Evolutionary conservation across 2,329 filamentous ascomycete genomes (phyloP), one percentile per base, ranked within the genome.

Genomic region (Coniochaeta prunicola): DNA sequence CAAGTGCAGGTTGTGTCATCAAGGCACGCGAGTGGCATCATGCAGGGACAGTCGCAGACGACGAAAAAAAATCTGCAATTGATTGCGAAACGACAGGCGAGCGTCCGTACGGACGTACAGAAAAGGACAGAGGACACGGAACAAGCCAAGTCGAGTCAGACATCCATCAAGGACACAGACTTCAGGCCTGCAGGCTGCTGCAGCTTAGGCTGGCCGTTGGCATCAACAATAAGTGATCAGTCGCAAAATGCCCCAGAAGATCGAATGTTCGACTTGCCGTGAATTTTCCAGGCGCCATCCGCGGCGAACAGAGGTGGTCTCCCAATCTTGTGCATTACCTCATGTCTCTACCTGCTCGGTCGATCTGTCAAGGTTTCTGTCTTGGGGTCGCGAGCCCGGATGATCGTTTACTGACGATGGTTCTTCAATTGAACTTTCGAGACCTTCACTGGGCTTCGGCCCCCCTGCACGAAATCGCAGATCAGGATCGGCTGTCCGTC

Each of bases 1-100:
- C 45, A 50, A 9, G 21, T 50, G 45, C 24, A 30, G 21, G 26
- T 12, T 6, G 2, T 28, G 21, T 28, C 24, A 50, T 28, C 13
- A 56, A 21, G 58, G 42, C 31, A 31, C 31, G 57, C 36, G 57
- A 45, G 54, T 55, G 53, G 57, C 53, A 17, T 50, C 45, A 50
- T 50, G 45, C 45, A 50, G 45, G 45, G 45, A 50, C 45, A n/a
- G 21, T 15, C 45, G 36, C n/a, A 59, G 50, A 12, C n/a, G n/a
- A 30, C 54, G 24, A 30, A 58, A 31, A 13, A 50, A 15, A 28
- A 13, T 4, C 53, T 19, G 28, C 24, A 15, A 28, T 50, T 50
- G 45, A 50, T 17, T 50, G 45, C 21, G 24, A 26, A 50, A 50
- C 45, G 45, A 26, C 45, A 50, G 30, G 45, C 45, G 45, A 50